Conservation (phyloP, 371 early-diverging fungal species). For the Rhizopus sp. region DNA sequence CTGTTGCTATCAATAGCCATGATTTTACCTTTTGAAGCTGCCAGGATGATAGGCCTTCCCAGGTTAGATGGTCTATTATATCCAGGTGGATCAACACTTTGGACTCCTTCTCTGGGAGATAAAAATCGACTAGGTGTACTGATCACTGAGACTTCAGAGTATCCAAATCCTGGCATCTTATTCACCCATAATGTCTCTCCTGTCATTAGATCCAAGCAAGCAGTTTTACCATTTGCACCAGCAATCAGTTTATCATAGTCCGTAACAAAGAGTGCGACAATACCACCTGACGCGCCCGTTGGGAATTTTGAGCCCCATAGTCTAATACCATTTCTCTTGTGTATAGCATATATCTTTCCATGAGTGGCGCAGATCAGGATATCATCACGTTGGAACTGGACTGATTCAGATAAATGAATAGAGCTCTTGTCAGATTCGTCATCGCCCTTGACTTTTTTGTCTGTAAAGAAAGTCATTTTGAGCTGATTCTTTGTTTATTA, state of each 20-base stretch:
- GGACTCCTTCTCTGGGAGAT: conserved; percentile 5
- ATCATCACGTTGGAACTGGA: conserved; percentile 21
- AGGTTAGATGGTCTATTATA: not conserved
- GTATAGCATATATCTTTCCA: conserved; percentile 41
- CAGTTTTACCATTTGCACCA: conserved; percentile 11
- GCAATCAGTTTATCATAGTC: conserved; percentile 12
- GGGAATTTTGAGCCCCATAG: conserved; percentile 31
- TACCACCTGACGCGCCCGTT: conserved; percentile 2
- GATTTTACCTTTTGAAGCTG: conserved; percentile 29
- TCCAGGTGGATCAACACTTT: conserved; percentile 3
- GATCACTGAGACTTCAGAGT: conserved; percentile 20
- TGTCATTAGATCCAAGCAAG: conserved; percentile 12
- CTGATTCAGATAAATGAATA: not conserved
- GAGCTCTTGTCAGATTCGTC: not conserved
- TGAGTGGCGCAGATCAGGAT: conserved; percentile 35
- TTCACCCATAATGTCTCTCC: conserved; percentile 17
- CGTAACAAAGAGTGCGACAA: conserved; percentile 13
- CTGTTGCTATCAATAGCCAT: conserved; percentile 28
- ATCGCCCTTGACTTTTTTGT: conserved; percentile 2
- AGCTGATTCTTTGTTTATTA: not conserved
- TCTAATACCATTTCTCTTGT: conserved; percentile 30
- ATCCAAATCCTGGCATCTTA: conserved; percentile 25
- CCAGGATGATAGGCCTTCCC: conserved; percentile 23
- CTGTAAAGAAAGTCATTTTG: conserved; percentile 9
- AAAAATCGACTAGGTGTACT: conserved; percentile 21